Base-by-base conservation (phyloP, 2,329 filamentous ascomycete species). In the Penicillium sp. region DNA sequence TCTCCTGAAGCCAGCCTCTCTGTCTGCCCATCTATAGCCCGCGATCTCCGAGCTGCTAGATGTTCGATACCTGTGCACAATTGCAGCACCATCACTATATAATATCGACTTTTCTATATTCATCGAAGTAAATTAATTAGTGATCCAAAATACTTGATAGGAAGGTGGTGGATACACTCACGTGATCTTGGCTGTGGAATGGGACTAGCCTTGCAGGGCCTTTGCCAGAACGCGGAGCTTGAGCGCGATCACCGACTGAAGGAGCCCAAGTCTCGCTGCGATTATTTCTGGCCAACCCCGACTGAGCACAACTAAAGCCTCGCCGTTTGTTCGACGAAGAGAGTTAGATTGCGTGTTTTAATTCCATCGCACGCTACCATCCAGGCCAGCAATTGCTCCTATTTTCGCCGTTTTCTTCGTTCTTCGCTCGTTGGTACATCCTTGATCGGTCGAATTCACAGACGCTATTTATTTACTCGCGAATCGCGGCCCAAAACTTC, bases 221-320 rank as follows among this genome's bases (percentile, higher is more conserved):
- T 62, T 51, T 67, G 70, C 66, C 63, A 73, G 73, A 75, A 74
- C 72, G 71, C 73, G 66, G 67, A 70, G 69, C 65, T 69, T 62
- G 60, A 69, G 57, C 67, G 69, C 67, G 65, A 70, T 70, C 64
- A 69, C 62, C 63, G 56, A 63, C 54, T 58, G 62, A 54, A 65
- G 64, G 58, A 62, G 62, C 65, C 65, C 56, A 59, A 61, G 55
- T 55, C 60, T 52, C 60, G 48, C 35, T 57, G 30, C 23, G n/a
- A 58, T 41, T 54, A 60, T 61, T 60, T 46, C 50, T 45, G 41
- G 26, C 21, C 29, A 11, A 38, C 56, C 29, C 44, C 35, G 29
- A 23, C 15, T 30, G 35, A 8, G 56, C 30, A 15, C 38, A 46
- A 45, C 21, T 53, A 45, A 17, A 38, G 11, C 31, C 46, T 45